A percentile compares a stretch with the other conserved stretches of the same genome.
Conservation (phyloP, 2,329 filamentous ascomycete species). For the Ceratocystis diversiconidia region DNA sequence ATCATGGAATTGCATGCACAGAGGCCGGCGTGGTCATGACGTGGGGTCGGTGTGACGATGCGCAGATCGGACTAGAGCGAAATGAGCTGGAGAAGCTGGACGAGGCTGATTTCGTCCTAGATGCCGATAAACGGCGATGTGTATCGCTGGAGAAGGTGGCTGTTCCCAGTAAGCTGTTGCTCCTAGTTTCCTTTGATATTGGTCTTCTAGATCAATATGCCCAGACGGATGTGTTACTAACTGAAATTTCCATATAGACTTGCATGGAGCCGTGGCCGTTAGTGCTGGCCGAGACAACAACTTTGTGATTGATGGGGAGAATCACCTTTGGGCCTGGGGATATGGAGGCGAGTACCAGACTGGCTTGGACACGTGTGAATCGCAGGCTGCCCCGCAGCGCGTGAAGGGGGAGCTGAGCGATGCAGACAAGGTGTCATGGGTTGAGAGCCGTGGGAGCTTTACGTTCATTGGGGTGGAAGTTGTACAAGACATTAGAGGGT, state of each 20-base stretch:
- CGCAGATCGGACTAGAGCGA: slow-evolving; percentile 22
- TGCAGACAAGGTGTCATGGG: slow-evolving; percentile 10
- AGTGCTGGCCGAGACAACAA: slow-evolving; percentile 14
- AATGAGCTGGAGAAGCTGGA: slow-evolving; percentile 5
- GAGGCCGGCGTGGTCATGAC: slow-evolving; percentile 30
- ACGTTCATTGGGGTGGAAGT: slow-evolving; percentile 16
- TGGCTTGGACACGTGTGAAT: slow-evolving; percentile 8
- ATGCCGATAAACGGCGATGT: slow-evolving; percentile 11
- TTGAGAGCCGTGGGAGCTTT: slow-evolving; percentile 11
- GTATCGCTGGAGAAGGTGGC: slow-evolving; percentile 12
- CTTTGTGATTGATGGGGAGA: slow-evolving; percentile 12
- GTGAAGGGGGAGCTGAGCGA: slow-evolving; percentile 4
- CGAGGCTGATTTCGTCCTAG: background rate
- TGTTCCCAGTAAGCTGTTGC: background rate
- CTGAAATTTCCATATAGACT: background rate
- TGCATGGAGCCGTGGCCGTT: background rate
- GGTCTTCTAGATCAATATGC: background rate
- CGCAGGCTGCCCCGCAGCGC: slow-evolving; percentile 7
- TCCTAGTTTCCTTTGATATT: background rate
- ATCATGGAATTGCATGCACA: slow-evolving; percentile 44
- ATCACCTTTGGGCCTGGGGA: slow-evolving; percentile 16
- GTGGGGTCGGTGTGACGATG: slow-evolving; percentile 33
- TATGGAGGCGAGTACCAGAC: slow-evolving; percentile 15
- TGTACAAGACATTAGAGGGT: background rate
- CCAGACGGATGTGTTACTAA: background rate